Evolutionary conservation across 805 yeast genomes (phyloP).

Genomic region (Starmerella floricola): DNA sequence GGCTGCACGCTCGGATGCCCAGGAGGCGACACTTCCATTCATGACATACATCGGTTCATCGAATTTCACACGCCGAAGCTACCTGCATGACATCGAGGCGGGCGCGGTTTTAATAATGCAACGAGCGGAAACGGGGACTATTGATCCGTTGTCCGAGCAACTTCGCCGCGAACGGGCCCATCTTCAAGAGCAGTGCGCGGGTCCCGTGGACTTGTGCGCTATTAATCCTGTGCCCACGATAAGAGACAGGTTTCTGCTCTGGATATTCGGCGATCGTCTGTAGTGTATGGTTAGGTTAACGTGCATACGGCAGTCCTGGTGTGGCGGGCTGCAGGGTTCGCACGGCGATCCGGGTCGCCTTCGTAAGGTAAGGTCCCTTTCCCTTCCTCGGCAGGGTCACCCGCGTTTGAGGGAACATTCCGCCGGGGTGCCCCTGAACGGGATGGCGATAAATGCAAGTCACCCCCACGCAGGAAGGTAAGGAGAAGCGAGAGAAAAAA

Average conservation of each 20-base stretch:
- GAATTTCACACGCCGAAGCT: constrained; percentile 83
- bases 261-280: constrained; percentile 12
- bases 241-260: constrained; percentile 5
- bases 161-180: constrained; percentile 4
- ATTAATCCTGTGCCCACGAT: not conserved
- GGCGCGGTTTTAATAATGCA: constrained; percentile 67
- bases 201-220: not conserved
- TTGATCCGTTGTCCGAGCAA: not conserved
- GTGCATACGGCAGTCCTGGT: constrained; percentile 3
- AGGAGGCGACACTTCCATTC: constrained; percentile 36
- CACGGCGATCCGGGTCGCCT: too few species aligned
- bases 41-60: constrained; percentile 83
- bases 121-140: not conserved
- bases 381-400: too few species aligned
- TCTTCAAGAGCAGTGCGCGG: constrained; percentile 3
- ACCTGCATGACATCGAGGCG: constrained; percentile 74
- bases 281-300: constrained; percentile 16
- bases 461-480: too few species aligned
- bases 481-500: too few species aligned
- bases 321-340: too few species aligned
- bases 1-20: too few species aligned
- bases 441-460: too few species aligned
- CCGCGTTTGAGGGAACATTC: too few species aligned
- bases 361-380: too few species aligned
- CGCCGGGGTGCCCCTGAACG: too few species aligned